These are phyloP conservation scores for Cystobasidium ongulense DNA, from an alignment of 768 basidiomycete species.

Conservation along the genomic window DNA sequence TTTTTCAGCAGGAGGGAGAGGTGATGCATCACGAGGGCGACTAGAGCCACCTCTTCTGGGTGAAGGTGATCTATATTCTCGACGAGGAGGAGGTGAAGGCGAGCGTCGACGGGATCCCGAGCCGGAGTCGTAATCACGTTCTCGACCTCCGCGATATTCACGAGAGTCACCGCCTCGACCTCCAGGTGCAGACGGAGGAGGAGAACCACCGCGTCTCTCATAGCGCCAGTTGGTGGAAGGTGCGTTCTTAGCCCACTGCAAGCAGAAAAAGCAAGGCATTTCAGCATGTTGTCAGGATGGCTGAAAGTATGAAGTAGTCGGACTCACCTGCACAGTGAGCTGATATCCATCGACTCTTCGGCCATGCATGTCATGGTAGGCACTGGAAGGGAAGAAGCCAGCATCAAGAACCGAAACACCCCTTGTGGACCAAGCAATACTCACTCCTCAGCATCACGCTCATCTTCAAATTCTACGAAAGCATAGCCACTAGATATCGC, in stretches of 20 bases:
- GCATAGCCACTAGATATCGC: conserved; percentile 16
- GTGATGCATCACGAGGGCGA: neutral
- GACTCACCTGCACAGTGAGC: conserved; percentile 19
- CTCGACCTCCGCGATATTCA: neutral
- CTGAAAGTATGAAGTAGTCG: neutral
- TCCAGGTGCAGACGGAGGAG: neutral
- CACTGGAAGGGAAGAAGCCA: neutral
- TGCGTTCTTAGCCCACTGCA: conserved; percentile 30
- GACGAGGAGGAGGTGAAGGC: conserved; percentile 11
- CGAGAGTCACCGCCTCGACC: conserved; percentile 1
- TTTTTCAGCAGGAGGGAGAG: neutral
- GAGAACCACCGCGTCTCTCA: neutral
- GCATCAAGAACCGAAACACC: neutral
- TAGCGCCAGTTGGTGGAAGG: conserved; percentile 29
- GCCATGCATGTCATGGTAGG: conserved; percentile 27
- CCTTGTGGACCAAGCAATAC: neutral
- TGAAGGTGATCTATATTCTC: conserved; percentile 3
- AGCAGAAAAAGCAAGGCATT: neutral
- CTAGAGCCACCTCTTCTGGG: neutral
- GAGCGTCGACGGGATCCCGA: conserved; percentile 14
- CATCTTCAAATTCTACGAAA: conserved; percentile 24
- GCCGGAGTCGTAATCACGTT: neutral
- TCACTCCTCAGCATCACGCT: conserved; percentile 23
- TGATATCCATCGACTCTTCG: conserved; percentile 23
- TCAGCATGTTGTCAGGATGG: neutral